Evolutionary conservation across 2,329 filamentous ascomycete species (phyloP), one percentile per base, ranked within the genome.

Genomic region (Diaporthe velutina): DNA sequence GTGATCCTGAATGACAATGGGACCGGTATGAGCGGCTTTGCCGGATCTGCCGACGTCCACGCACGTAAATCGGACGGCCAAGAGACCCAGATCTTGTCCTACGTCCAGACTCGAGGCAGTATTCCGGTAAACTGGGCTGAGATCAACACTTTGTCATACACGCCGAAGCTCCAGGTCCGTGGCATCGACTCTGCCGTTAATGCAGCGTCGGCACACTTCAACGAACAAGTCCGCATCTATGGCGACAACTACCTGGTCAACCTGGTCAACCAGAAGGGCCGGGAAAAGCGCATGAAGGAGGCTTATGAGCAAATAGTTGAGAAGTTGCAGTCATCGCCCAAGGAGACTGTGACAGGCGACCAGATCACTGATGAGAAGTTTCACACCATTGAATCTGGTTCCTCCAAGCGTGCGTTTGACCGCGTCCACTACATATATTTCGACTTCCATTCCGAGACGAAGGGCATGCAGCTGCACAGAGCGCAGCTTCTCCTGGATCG

Each of bases 211-310:
- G 93, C 92, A 78, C 97, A 99, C 84, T 98, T 99, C 81, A 90
- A 95, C 70, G 95, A 99, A 85, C 97, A 99, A 84, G 97, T 99
- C 79, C 89, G 90, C 74, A 86, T 98, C 38, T 99, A 99, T 80
- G 97, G 97, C 75, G 97, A 98, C 83, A 98, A 98, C 82, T 98
- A 97, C 85, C 89, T 99, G 74, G 96, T 99, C 83, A 99, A 99
- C 82, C 88, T 99, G 35, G 97, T 99, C 80, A 99, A 99, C 83
- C 95, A 98, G 79, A 97, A 95, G 81, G 97, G 97, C 19, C 92
- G 97, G 73, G 97, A 99, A 85, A 90, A 93, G 83, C 89, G 90
- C 68, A 93, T 99, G 77, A 99, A 99, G 86, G 93, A 94, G 71
- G 95, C 96, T 1, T 99, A 98, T 82, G 97, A 99, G 84, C 90